phyloP scores from a whole-genome alignment of 768 basidiomycete species.

The Boletus eberwhitei region DNA sequence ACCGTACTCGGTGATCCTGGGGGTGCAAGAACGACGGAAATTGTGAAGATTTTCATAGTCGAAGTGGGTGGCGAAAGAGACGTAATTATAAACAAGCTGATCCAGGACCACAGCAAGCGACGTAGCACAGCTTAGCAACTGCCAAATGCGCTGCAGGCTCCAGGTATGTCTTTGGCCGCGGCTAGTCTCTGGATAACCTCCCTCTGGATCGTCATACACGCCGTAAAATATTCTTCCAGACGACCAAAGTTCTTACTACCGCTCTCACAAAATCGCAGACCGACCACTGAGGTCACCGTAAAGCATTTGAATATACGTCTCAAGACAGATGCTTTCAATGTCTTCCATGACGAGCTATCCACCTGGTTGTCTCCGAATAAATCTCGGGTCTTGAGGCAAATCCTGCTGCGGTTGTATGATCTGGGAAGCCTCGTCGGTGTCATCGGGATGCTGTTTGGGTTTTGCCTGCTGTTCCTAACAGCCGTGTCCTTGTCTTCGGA shows the following conservation, averaged over 20 bases:
- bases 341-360: constrained; percentile 44
- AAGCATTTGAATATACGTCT: constrained; percentile 33
- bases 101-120: neutral
- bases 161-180: constrained; percentile 21
- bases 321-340: constrained; percentile 51
- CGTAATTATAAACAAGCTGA: neutral
- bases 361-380: constrained; percentile 31
- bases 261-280: constrained; percentile 19
- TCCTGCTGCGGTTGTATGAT: constrained; percentile 44
- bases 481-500: constrained; percentile 17
- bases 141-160: constrained; percentile 1
- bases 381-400: constrained; percentile 23
- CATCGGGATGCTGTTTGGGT: constrained; percentile 45
- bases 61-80: constrained; percentile 12
- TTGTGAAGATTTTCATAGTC: constrained; percentile 83
- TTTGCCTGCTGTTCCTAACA: constrained; percentile 41
- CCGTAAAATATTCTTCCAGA: constrained; percentile 20
- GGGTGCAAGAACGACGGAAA: constrained; percentile 70
- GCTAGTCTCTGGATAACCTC: constrained; percentile 19
- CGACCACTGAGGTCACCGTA: constrained; percentile 20
- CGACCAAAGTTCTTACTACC: constrained; percentile 21
- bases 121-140: neutral
- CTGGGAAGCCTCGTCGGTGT: constrained; percentile 44
- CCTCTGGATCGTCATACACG: constrained; percentile 27
- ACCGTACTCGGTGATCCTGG: constrained; percentile 59